phyloP scores from a whole-genome alignment of 2,329 filamentous ascomycete species.

The Fusarium acutatum region DNA sequence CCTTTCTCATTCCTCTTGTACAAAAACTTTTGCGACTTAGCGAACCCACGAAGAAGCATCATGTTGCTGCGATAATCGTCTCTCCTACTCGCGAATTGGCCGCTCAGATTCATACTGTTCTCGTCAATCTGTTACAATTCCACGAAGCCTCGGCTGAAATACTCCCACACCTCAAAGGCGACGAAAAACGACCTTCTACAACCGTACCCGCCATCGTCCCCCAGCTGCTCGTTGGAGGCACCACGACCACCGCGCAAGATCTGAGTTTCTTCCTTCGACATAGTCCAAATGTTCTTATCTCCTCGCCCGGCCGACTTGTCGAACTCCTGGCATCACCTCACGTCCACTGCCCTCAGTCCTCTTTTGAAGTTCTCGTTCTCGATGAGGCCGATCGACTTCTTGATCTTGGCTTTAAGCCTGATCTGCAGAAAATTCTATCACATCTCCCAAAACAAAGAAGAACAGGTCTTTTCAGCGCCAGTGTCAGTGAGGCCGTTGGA shows the following conservation, averaged over 20 bases:
- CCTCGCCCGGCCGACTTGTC: conserved; percentile 87
- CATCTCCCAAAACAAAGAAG: conserved; percentile 90
- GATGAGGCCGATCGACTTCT: conserved; percentile 94
- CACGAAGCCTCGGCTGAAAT: conserved; percentile 80
- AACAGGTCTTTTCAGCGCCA: conserved; percentile 94
- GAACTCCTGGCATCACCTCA: conserved; percentile 87
- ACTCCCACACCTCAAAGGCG: conserved; percentile 62
- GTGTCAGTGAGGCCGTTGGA: conserved; percentile 93
- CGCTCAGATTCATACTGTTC: conserved; percentile 85
- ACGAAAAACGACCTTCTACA: conserved; percentile 63
- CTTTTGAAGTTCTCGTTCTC: conserved; percentile 90
- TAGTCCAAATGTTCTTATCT: conserved; percentile 88
- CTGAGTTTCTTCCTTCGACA: conserved; percentile 83
- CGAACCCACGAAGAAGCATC: conserved; percentile 86
- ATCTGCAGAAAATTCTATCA: conserved; percentile 84
- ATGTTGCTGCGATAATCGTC: conserved; percentile 90
- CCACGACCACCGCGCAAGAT: conserved; percentile 82
- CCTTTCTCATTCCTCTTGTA: conserved; percentile 84
- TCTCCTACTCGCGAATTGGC: conserved; percentile 92
- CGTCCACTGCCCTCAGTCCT: conserved; percentile 86
- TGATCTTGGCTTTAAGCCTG: conserved; percentile 92
- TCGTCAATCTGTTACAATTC: conserved; percentile 80
- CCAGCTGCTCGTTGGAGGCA: conserved; percentile 87
- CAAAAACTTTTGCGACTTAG: conserved; percentile 82
- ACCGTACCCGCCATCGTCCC: conserved; percentile 71